Percentiles rank a stretch among this genome's conserved stretches.
Evolutionary conservation across 768 basidiomycete species (phyloP).

Genomic region (Trametes meyenii): DNA sequence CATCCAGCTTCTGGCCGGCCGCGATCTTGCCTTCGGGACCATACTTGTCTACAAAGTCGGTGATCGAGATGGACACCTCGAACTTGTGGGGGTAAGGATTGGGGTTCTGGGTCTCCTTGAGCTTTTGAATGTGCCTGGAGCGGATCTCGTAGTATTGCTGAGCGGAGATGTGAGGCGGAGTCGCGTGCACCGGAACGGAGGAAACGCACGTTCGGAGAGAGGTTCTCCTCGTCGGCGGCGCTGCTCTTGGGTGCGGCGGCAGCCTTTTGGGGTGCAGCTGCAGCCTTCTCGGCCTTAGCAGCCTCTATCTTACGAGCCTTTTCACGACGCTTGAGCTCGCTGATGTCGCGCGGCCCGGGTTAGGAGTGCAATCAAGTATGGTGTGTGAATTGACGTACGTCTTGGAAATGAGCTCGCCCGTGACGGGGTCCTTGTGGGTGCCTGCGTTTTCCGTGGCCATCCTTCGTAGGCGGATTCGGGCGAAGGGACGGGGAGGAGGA

Average conservation of each 20-base stretch:
- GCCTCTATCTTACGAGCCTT: conserved; percentile 76
- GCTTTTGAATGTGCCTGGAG: conserved; percentile 81
- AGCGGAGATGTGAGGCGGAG: neutral
- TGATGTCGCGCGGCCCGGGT: conserved; percentile 42
- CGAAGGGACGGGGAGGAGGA: conserved; percentile 12
- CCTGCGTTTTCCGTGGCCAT: conserved; percentile 44
- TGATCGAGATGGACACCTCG: conserved; percentile 77
- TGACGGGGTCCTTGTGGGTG: conserved; percentile 77
- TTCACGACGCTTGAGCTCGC: conserved; percentile 92
- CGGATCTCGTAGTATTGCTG: conserved; percentile 98
- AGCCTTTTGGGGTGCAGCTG: conserved; percentile 48
- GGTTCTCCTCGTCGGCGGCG: conserved; percentile 70
- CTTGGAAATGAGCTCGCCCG: conserved; percentile 98
- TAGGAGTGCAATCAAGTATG: conserved; percentile 26
- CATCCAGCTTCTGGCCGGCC: conserved; percentile 66
- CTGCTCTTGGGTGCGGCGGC: conserved; percentile 39
- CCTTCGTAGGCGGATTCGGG: conserved; percentile 18
- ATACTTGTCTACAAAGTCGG: conserved; percentile 72
- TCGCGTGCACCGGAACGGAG: neutral
- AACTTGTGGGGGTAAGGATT: conserved; percentile 99
- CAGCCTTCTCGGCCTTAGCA: conserved; percentile 79
- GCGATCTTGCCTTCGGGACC: conserved; percentile 71
- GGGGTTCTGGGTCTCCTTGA: conserved; percentile 82
- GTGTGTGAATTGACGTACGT: conserved; percentile 53
- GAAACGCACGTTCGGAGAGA: conserved; percentile 83